A percentile compares a stretch with the other conserved stretches of the same genome.
phyloP scores from a whole-genome alignment of 495 filamentous ascomycete genomes.

The Tuber calosporum region DNA sequence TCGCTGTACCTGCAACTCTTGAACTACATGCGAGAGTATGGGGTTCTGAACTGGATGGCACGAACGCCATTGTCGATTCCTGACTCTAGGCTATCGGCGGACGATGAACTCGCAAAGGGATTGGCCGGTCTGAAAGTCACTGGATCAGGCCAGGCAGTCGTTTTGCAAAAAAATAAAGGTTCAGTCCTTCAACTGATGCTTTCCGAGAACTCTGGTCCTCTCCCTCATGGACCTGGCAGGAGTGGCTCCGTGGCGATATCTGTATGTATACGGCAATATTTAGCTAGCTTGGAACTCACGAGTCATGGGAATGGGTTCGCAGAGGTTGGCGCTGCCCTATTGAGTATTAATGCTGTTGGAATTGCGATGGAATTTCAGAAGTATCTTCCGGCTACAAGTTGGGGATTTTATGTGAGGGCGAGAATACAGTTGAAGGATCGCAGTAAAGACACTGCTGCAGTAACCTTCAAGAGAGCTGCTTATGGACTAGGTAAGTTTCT shows the following conservation, averaged over 20 bases:
- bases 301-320: conserved; percentile 32
- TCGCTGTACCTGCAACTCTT: conserved; percentile 62
- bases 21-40: conserved; percentile 60
- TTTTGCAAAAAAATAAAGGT: conserved; percentile 19
- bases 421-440: conserved; percentile 63
- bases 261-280: conserved; percentile 34
- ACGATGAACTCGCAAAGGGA: conserved; percentile 34
- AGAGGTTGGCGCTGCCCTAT: conserved; percentile 25
- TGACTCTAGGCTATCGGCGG: conserved; percentile 21
- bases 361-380: conserved; percentile 66
- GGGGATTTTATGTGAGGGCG: conserved; percentile 80
- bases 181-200: conserved; percentile 38
- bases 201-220: conserved; percentile 30
- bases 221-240: conserved; percentile 22
- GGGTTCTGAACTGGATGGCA: conserved; percentile 74
- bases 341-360: conserved; percentile 31
- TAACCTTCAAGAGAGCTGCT: conserved; percentile 73
- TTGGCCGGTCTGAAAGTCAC: conserved; percentile 31
- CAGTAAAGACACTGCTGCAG: conserved; percentile 54
- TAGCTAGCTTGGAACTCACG: conserved; percentile 31
- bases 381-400: conserved; percentile 58
- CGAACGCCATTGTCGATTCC: conserved; percentile 48
- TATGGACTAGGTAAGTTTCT: conserved; percentile 67
- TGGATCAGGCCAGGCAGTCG: conserved; percentile 25
- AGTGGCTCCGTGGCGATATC: conserved; percentile 30